phyloP scores from a whole-genome alignment of 441 rosid species.

The Pelargonium cotyledonis region DNA sequence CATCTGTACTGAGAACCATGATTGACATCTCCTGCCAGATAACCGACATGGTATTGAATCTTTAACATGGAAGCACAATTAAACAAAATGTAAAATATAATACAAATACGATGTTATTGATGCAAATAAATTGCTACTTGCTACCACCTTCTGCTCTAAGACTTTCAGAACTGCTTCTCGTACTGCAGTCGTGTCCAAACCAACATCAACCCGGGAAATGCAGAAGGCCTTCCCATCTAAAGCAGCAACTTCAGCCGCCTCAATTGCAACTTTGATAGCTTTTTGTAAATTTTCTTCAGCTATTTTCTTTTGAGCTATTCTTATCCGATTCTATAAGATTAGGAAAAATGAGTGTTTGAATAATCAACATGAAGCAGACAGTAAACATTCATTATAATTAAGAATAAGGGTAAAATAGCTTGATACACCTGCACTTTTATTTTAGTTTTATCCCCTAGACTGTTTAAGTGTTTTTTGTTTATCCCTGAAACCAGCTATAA shows the following conservation, averaged over 20 bases:
- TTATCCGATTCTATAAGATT: conserved; percentile 44
- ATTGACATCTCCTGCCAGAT: conserved; percentile 59
- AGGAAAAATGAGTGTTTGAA: too few species aligned
- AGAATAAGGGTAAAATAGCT: too few species aligned
- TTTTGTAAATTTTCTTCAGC: conserved; percentile 73
- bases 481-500: too few species aligned
- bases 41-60: conserved; percentile 1
- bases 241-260: conserved; percentile 64
- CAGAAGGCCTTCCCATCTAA: conserved; percentile 72
- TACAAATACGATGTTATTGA: too few species aligned
- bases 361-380: too few species aligned
- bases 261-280: conserved; percentile 55
- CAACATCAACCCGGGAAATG: conserved; percentile 67
- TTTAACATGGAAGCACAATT: too few species aligned
- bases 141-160: conserved; percentile 53
- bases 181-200: conserved; percentile 83
- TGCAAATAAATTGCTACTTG: too few species aligned
- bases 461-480: too few species aligned
- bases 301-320: conserved; percentile 77
- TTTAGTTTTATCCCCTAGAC: too few species aligned
- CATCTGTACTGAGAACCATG: conserved; percentile 85
- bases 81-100: too few species aligned
- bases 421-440: too few species aligned
- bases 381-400: too few species aligned
- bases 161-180: conserved; percentile 91